Percentiles rank a stretch among this genome's conserved stretches.
These are phyloP conservation scores for Cryptosporidium sp. DNA, from an alignment of 169 alveolate species.

Conservation along the genomic window DNA sequence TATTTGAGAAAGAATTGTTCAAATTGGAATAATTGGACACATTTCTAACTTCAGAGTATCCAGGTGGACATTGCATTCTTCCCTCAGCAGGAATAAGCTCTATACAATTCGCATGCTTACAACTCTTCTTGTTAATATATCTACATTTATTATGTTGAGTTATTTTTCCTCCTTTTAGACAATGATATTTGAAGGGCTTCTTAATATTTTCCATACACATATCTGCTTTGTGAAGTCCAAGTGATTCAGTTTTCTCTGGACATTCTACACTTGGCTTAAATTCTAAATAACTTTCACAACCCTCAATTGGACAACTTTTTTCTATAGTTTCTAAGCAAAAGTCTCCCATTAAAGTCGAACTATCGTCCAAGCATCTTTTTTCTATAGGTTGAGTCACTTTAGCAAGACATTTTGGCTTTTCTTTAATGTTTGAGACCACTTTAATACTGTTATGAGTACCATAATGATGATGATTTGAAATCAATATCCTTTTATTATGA, in stretches of 20 bases:
- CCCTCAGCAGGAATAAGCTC: conserved; percentile 41
- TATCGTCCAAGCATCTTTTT: conserved; percentile 9
- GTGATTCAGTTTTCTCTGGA: conserved; percentile 26
- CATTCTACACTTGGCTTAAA: conserved; percentile 43
- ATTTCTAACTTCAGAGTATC: conserved; percentile 43
- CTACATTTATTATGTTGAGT: conserved; percentile 53
- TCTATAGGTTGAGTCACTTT: background rate
- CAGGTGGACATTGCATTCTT: conserved; percentile 73
- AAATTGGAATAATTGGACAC: background rate
- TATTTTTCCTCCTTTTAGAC: conserved; percentile 44
- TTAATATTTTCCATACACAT: conserved; percentile 27
- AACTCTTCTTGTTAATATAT: conserved; percentile 22
- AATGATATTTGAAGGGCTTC: conserved; percentile 39
- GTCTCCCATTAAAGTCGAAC: background rate
- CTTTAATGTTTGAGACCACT: background rate
- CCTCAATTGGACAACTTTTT: conserved; percentile 45
- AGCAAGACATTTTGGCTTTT: conserved; percentile 32
- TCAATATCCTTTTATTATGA: background rate
- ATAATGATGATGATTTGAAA: background rate
- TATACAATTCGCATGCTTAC: conserved; percentile 37
- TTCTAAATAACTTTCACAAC: conserved; percentile 50
- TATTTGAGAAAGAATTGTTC: background rate
- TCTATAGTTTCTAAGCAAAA: conserved; percentile 24
- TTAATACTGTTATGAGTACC: background rate
- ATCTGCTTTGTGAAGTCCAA: conserved; percentile 57